Evolutionary conservation across 306 rosid genomes (phyloP), one percentile per base, ranked within the genome.

Genomic region (Senna siamea): DNA sequence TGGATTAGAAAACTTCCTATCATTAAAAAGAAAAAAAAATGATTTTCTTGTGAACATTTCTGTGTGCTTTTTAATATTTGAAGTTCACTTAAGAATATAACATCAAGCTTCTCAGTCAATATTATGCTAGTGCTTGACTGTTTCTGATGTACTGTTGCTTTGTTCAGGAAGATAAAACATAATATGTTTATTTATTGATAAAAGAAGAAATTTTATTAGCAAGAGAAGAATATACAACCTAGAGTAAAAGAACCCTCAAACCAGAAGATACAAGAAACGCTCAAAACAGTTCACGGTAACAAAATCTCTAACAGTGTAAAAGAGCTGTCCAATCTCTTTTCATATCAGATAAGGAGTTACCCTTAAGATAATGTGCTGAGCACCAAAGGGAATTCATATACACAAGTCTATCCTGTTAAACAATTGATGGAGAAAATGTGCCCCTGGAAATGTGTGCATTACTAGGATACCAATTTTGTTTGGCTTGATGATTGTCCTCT

Each of bases 391-490:
- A 28, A 26, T n/a, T 7, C 19, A 56, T 28, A 11, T 15, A 13
- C 18, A 56, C 18, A 13, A 56, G 26, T 56, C 34, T 28, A 26
- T 56, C 6, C n/a, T 18, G 23, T 26, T 5, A 56, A 56, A 11
- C 35, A 23, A 12, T 56, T 6, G 12, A 56, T 2, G 63, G 34
- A 26, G 38, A 56, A 22, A 15, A 13, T 56, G 6, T 28, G 18
- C 63, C 34, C 34, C 5, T 2, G 15, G 63, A 28, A 8, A 56
- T 56, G 9, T 1, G 0, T 7, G 23, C 66, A 60, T 51, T 47
- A 60, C 40, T 53, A 60, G 41, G 80, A 71, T 53, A 28, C 40
- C 51, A 44, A 9, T 44, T 35, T 32, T 58, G 75, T 65, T 66
- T 58, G 59, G 50, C 20, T 56, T 59, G 23, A 30, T 47, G 66